Base-by-base conservation (phyloP, 768 basidiomycete species). In the Rossbeevera mucosa region DNA sequence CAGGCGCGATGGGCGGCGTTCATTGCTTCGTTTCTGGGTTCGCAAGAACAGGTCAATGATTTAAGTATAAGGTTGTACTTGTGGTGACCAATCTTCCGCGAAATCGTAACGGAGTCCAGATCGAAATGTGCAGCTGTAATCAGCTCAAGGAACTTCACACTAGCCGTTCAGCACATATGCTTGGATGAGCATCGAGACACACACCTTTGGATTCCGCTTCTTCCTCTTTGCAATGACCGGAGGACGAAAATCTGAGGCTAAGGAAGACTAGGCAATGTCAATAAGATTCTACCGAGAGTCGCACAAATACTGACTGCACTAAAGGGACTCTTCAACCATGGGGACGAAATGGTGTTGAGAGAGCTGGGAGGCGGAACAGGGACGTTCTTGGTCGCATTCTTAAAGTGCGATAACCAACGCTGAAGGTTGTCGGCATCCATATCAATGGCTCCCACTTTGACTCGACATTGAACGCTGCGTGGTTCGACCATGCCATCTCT, bases 401-500 rank as follows among this genome's bases (percentile, higher is more conserved):
- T 49, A 28, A 61, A 52, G 21, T 54, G 48, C 1, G 52, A 58
- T 36, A 63, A 48, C 50, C 54, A 62, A 31, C 33, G 42, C 13
- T 42, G 50, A 38, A 59, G 50, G 43, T 74, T 71, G 56, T 84
- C 79, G 43, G 80, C 62, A 51, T 80, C 75, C 3, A 81, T 51
- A 20, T 71, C 69, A 42, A 80, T 71, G 44, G 76, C 71, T 30
- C 74, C 82, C 7, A 82, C 56, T 41, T 69, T 72, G 30, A 85
- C 59, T 4, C 66, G 68, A 5, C 72, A 66, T 14, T 76, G 72
- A 38, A 86, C 62, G 38, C 82, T 83, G 48, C 80, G 76, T 4
- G 74, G 68, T 52, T 85, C 77, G 28, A 85, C 59, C 22, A 70
- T 67, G 20, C 81, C 79, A 47, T 75, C 72, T 53, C 78, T 77